Conservation (phyloP, 2,329 filamentous ascomycete species). For the Thielaviopsis euricoi region DNA sequence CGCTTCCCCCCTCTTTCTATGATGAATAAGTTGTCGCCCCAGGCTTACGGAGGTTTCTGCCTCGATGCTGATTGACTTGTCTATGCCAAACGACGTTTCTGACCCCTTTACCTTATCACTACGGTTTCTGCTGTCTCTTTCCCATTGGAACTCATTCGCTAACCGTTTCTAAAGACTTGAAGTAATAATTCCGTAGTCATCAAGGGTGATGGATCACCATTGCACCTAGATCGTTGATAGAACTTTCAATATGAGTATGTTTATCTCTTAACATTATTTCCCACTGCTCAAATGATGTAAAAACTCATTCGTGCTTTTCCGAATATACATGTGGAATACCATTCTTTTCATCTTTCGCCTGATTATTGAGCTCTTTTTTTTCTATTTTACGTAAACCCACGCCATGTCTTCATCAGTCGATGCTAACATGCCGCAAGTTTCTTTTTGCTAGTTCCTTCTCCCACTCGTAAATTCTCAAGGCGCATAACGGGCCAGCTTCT, state of each 20-base stretch:
- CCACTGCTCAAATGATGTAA: conserved; percentile 8
- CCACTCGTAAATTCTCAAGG: neutral
- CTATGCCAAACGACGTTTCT: conserved; percentile 31
- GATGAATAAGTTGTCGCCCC: conserved; percentile 34
- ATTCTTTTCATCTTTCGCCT: conserved; percentile 12
- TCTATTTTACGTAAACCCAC: neutral
- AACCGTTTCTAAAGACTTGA: neutral
- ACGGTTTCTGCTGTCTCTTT: neutral
- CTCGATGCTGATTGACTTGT: conserved; percentile 34
- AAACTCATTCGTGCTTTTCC: conserved; percentile 11
- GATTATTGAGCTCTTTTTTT: conserved; percentile 3
- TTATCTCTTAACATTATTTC: neutral
- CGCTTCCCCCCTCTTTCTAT: conserved; percentile 16
- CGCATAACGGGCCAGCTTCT: conserved; percentile 33
- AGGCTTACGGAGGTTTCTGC: conserved; percentile 33
- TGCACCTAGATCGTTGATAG: neutral
- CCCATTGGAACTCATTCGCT: neutral
- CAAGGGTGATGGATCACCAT: neutral
- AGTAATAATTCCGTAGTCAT: neutral
- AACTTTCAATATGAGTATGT: conserved; percentile 7
- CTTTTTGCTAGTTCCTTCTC: neutral
- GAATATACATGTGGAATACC: conserved; percentile 10
- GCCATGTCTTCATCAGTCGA: neutral
- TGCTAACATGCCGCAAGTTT: neutral
- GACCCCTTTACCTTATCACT: conserved; percentile 1